Conservation (phyloP, 1,284 basidiomycete species). For the Mycena sp. region DNA sequence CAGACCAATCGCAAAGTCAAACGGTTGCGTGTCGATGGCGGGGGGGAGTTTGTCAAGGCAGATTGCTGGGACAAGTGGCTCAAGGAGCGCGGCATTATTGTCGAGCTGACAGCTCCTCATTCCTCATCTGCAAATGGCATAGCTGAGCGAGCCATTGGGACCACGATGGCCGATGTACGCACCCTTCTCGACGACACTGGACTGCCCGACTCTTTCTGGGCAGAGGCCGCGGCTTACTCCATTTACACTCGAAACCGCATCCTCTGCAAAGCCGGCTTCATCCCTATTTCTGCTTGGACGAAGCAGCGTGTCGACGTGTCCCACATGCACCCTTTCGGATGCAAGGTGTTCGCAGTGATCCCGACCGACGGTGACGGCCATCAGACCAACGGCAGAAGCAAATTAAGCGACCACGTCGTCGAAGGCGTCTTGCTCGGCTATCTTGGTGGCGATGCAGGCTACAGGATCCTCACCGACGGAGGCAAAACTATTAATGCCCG, state of each 20-base stretch:
- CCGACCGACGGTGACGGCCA: conserved; percentile 7
- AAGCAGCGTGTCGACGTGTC: not conserved
- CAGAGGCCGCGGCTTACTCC: conserved; percentile 1
- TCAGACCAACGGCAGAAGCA: conserved; percentile 7
- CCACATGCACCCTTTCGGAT: conserved; percentile 5
- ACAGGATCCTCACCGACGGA: not conserved
- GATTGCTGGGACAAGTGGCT: not conserved
- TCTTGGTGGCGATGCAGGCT: not conserved
- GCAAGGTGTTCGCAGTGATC: not conserved
- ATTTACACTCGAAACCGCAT: not conserved
- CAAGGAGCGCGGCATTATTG: conserved; percentile 1
- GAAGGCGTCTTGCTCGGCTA: conserved; percentile 6
- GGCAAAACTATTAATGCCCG: not conserved
- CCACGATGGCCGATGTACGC: not conserved
- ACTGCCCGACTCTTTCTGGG: conserved; percentile 9
- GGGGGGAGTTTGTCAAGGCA: not conserved
- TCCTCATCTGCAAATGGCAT: conserved; percentile 19
- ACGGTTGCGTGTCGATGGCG: conserved; percentile 32
- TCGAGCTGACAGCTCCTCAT: conserved; percentile 2
- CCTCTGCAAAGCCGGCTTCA: not conserved
- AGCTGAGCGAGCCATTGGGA: conserved; percentile 14
- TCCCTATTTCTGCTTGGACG: not conserved
- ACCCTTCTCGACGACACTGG: not conserved
- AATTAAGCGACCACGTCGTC: not conserved
- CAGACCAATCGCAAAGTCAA: conserved; percentile 27